These are phyloP conservation scores for Suillus cothurnatus DNA, from an alignment of 768 basidiomycete species.

Conservation along the genomic window DNA sequence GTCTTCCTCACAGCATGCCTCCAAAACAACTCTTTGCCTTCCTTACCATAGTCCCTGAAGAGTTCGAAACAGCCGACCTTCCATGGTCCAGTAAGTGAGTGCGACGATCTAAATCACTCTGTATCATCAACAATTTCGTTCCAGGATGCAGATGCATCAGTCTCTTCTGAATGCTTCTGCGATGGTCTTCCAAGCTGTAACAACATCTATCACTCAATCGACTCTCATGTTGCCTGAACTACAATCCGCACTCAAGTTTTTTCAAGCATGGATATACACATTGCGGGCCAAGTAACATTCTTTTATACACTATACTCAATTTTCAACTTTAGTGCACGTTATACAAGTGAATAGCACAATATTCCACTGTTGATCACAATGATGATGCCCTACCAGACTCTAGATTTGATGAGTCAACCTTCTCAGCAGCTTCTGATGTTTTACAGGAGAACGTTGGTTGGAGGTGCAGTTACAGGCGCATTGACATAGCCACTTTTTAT, in stretches of 20 bases:
- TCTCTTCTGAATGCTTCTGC: conserved; percentile 55
- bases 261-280: conserved; percentile 80
- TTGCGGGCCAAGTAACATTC: conserved; percentile 65
- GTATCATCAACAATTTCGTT: conserved; percentile 12
- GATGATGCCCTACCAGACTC: too few relatives aligned
- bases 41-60: conserved; percentile 82
- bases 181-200: conserved; percentile 71
- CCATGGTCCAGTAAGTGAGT: conserved; percentile 72
- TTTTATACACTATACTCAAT: too few relatives aligned
- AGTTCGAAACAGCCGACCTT: conserved; percentile 74
- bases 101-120: not conserved
- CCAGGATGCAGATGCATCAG: conserved; percentile 62
- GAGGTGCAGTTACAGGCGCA: conserved; percentile 66
- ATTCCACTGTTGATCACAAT: too few relatives aligned
- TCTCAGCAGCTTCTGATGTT: conserved; percentile 68
- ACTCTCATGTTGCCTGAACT: conserved; percentile 34
- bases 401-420: conserved; percentile 53
- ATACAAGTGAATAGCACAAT: too few relatives aligned
- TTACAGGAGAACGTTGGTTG: conserved; percentile 78
- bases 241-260: conserved; percentile 71
- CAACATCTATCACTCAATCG: conserved; percentile 51
- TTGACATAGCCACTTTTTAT: conserved; percentile 80
- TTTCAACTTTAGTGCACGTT: too few relatives aligned
- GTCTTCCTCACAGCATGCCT: too few relatives aligned
- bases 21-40: conserved; percentile 51